Percentiles rank a stretch among this genome's conserved stretches.
These are phyloP conservation scores for Exophiala xenobiotica DNA, from an alignment of 2,329 filamentous ascomycete species.

Conservation along the genomic window DNA sequence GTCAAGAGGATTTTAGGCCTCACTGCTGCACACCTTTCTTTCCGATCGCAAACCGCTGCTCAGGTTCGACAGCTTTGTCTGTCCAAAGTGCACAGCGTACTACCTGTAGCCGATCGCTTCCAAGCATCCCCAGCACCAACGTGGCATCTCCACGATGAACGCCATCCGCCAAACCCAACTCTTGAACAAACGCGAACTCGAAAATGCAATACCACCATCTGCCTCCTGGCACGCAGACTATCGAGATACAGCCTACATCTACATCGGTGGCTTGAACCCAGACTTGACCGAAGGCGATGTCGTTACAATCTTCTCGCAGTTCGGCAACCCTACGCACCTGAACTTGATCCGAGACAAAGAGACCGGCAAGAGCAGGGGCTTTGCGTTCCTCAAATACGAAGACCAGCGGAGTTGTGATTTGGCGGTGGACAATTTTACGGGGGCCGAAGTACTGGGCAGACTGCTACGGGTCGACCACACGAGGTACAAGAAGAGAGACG, in stretches of 20 bases:
- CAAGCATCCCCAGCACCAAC: too few relatives aligned
- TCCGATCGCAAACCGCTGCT: too few relatives aligned
- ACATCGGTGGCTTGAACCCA: constrained; percentile 90
- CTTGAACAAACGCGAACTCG: constrained; percentile 92
- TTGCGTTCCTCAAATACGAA: constrained; percentile 96
- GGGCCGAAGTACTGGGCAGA: constrained; percentile 76
- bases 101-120: too few relatives aligned
- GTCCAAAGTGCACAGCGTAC: too few relatives aligned
- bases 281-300: constrained; percentile 94
- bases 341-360: constrained; percentile 94
- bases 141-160: constrained; percentile 67
- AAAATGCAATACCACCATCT: constrained; percentile 80
- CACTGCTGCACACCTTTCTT: too few relatives aligned
- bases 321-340: constrained; percentile 88
- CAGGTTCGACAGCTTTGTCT: too few relatives aligned
- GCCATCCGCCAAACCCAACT: constrained; percentile 87
- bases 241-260: constrained; percentile 93
- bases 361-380: constrained; percentile 90
- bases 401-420: constrained; percentile 94
- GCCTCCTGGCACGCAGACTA: constrained; percentile 98
- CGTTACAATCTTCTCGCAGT: constrained; percentile 95
- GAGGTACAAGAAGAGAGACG: constrained; percentile 81
- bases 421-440: constrained; percentile 92
- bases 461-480: constrained; percentile 88
- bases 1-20: neutral